Evolutionary conservation across 1,284 basidiomycete species (phyloP), one percentile per base, ranked within the genome.

Genomic region (Cronartium quercuum): DNA sequence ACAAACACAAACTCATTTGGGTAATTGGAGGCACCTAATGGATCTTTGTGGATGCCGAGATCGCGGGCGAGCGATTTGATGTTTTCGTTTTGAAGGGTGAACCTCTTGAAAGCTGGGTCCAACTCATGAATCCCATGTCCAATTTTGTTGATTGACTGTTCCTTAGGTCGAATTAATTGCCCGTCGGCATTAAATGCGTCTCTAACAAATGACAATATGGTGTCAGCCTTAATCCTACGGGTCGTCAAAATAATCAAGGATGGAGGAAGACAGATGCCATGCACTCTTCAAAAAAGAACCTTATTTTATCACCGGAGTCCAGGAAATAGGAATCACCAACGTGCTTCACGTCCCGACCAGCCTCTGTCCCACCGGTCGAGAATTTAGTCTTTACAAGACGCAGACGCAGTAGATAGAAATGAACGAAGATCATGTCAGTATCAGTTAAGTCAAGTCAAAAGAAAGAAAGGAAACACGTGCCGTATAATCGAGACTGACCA

Each of bases 321-420:
- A 98, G 84, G 80, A 98, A 98, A 82, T 98, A 98, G 35, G 91
- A 88, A 80, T 98, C 93, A 0, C 93, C 92, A 47, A 92, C 85
- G 78, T 93, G 91, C 38, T 80, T 80, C 40, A 77, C 77, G 13
- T 76, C 47, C 29, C 13, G 37, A 35, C 10, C 44, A n/a, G 88
- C 83, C 70, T 86, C 86, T 76, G 89, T 88, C 15, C 87, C 86
- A 10, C 86, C 86, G 0, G 93, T 94, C 34, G 88, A 90, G 83
- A 98, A 98, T 78, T 88, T 90, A 6, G 93, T 97, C 89, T 93
- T 74, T 44, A 35, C 55, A n/a, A n/a, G n/a, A n/a, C n/a, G n/a
- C n/a, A n/a, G 9, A 35, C 68, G 60, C 64, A 29, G 55, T 21
- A 76, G 51, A 35, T 35, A 35, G 40, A 51, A 75, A 47, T 21